phyloP scores from a whole-genome alignment of 352 stramenopile genomes.

The Peronosclerospora sorghi region DNA sequence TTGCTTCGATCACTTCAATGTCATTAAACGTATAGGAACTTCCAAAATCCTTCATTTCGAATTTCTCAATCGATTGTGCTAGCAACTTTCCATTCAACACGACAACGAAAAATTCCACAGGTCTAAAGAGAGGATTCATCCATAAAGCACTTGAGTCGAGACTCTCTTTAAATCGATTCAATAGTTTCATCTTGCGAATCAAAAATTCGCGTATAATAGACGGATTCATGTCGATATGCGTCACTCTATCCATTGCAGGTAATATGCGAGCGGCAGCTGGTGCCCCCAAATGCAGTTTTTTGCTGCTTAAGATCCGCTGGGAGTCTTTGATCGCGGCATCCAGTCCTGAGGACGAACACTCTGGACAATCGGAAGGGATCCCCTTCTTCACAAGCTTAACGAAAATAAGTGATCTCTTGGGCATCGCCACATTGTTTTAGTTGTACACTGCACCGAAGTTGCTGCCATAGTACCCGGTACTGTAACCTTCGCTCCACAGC shows the following conservation, averaged over 20 bases:
- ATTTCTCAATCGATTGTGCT: slow-evolving; percentile 7
- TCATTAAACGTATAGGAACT: slow-evolving; percentile 13
- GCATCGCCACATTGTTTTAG: slow-evolving; percentile 33
- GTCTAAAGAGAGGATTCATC: slow-evolving; percentile 30
- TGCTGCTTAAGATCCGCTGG: slow-evolving; percentile 7
- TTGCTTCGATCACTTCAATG: slow-evolving; percentile 34
- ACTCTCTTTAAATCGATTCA: slow-evolving; percentile 29
- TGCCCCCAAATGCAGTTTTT: slow-evolving; percentile 7
- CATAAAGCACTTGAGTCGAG: slow-evolving; percentile 16
- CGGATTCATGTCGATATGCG: slow-evolving; percentile 13
- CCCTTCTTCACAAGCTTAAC: slow-evolving; percentile 39
- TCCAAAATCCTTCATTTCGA: slow-evolving; percentile 31
- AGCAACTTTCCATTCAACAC: slow-evolving; percentile 13
- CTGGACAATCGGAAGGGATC: slow-evolving; percentile 35
- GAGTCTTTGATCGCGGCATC: slow-evolving; percentile 17
- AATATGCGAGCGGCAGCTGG: slow-evolving; percentile 6
- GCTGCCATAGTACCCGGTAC: slow-evolving; percentile 13
- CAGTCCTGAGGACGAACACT: slow-evolving; percentile 28
- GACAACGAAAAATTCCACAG: slow-evolving; percentile 20
- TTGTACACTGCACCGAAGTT: slow-evolving; percentile 24
- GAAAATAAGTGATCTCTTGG: slow-evolving; percentile 22
- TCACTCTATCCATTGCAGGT: slow-evolving; percentile 7
- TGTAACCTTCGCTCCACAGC: slow-evolving; percentile 26
- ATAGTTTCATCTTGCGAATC: slow-evolving; percentile 29
- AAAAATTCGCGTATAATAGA: slow-evolving; percentile 28